Conservation (phyloP, 2,329 filamentous ascomycete species). For the Fusarium tanahbumbuense region DNA sequence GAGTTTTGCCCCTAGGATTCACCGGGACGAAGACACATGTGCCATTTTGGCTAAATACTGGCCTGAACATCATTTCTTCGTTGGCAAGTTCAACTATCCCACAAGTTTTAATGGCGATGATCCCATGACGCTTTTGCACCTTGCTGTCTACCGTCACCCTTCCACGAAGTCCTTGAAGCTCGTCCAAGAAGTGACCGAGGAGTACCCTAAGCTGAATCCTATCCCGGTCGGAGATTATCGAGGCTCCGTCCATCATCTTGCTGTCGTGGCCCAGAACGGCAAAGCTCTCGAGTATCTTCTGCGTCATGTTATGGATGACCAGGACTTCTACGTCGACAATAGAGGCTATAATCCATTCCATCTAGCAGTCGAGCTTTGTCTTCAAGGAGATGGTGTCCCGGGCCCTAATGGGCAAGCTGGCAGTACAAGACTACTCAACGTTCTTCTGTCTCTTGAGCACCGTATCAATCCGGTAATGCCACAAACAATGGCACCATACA, state of each 20-base stretch:
- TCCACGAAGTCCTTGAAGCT: rapidly evolving
- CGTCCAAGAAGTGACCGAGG: neutral
- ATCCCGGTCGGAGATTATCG: neutral
- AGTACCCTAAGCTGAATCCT: neutral
- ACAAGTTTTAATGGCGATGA: too few relatives aligned
- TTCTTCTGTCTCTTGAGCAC: neutral
- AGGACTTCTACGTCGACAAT: neutral
- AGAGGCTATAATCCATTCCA: constrained; percentile 11
- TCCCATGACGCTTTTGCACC: neutral
- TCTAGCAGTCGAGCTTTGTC: neutral
- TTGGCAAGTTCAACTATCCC: neutral
- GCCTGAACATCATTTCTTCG: neutral
- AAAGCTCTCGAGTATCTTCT: neutral
- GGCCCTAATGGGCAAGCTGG: neutral
- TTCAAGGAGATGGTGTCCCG: neutral
- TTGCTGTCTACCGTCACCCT: neutral
- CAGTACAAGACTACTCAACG: neutral
- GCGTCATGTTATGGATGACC: neutral
- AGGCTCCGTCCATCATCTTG: constrained; percentile 13
- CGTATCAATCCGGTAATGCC: constrained; percentile 6
- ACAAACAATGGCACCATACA: constrained; percentile 4
- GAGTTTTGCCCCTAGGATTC: neutral
- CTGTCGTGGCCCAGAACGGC: neutral
- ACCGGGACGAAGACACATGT: neutral
- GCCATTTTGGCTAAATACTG: neutral